Base-by-base conservation (phyloP, 2,329 filamentous ascomycete genomes). In the Diaporthe sp. region DNA sequence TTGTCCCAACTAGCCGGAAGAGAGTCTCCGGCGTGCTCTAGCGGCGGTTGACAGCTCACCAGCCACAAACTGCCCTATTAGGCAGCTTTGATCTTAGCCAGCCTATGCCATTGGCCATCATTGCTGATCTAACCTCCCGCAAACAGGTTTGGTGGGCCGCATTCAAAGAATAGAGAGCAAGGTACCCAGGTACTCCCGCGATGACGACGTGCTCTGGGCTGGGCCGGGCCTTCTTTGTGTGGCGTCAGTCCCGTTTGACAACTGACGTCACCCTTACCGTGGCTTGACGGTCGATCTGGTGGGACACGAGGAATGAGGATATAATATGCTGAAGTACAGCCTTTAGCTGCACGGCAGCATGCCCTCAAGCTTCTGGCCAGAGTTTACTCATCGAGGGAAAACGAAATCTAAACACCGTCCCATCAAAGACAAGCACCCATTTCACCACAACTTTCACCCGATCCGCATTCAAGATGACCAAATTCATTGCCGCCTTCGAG, bases 401-500 rank as follows among this genome's bases (percentile, higher is more conserved):
- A 19, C 30, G 17, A 25, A 3, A 35, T 22, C 6, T 19, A 13
- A 15, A n/a, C 42, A 30, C 8, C 35, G 2, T 61, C 42, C 10
- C 25, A n/a, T 19, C 12, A 3, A 4, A 68, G 25, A 56, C 19
- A 50, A 9, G 4, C 9, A 59, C 6, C 13, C 39, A 17, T 50
- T n/a, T 22, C 10, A 39, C 4, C 22, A 30, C 7, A 25, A 2
- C 35, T 35, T 9, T 37, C 30, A 15, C 25, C 30, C n/a, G 13
- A 27, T 27, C 30, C 44, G 17, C 32, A 65, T 27, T 73, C 73
- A 76, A 70, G 15, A 78, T 79, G 74, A 77, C 78, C 7, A 73
- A 77, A 69, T 74, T 85, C 78, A 80, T 80, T 30, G 77, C 79
- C 58, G 84, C 84, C 39, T 75, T 86, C 69, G 77, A 78, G 58